Conservation (phyloP, 306 rosid species). For the Malus domestica region ASM211411v1 NC_041791.1:8570501-8571000, state of each 20-base stretch:
- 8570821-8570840: neutral
- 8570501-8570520: constrained; percentile 19
- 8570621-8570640: neutral
- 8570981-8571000: too few relatives aligned
- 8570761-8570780: neutral
- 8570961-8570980: neutral
- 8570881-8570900: neutral
- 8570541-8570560: neutral
- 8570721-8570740: neutral
- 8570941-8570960: neutral
- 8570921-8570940: neutral
- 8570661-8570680: constrained; percentile 12
- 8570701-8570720: constrained; percentile 6
- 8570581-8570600: neutral
- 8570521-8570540: constrained; percentile 11
- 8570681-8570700: neutral
- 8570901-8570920: neutral
- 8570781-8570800: neutral
- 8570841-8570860: neutral
- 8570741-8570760: neutral
- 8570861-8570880: neutral
- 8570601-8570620: constrained; percentile 23
- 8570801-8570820: neutral
- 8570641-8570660: neutral
- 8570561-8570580: neutral